Evolutionary conservation across 176 grass and related monocot species (phyloP), one percentile per base, ranked within the genome.

Genomic region (Aegilops speltoides): DNA sequence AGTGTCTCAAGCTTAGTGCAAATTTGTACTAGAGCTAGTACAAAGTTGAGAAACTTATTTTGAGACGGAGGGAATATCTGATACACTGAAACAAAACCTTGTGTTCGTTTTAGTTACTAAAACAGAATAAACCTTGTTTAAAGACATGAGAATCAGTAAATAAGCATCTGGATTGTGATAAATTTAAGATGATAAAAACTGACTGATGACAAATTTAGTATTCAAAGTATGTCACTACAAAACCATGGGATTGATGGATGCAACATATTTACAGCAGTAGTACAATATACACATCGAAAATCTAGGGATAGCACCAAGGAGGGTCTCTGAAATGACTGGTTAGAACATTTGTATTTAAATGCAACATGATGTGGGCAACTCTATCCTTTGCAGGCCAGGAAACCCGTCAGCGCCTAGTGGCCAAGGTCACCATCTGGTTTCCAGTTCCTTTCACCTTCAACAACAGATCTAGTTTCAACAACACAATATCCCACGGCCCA

Each of bases 221-320:
- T 36, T 20, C 15, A 64, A 78, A 10, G 60, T 82, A 7, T 76
- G 28, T 29, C 59, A 10, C 59, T 72, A 38, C 67, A 75, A 20
- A 64, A 79, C 69, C 7, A 32, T 73, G 43, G 68, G 24, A 63
- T 24, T 26, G 38, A 48, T 31, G 19, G 68, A 38, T 37, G 29
- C 20, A 50, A 12, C 17, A 32, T 81, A 91, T 85, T 76, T 91
- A 87, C 85, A 87, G 11, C 45, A 20, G 14, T 7, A 59, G 22
- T 84, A 81, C 23, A 76, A 52, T 72, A 32, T 17, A 76, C 46
- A 81, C 23, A 63, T 11, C 8, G 19, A 16, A 83, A 87, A 52
- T 33, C 40, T 25, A 83, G 16, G 7, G 4, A n/a, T 61, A 25
- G 23, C 32, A 31, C 20, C 19, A 7, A 22, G 43, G 43, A 45